These are phyloP conservation scores for Ambrosia artemisiifolia DNA, from an alignment of 129 eudicot species.

Conservation along the genomic window DNA sequence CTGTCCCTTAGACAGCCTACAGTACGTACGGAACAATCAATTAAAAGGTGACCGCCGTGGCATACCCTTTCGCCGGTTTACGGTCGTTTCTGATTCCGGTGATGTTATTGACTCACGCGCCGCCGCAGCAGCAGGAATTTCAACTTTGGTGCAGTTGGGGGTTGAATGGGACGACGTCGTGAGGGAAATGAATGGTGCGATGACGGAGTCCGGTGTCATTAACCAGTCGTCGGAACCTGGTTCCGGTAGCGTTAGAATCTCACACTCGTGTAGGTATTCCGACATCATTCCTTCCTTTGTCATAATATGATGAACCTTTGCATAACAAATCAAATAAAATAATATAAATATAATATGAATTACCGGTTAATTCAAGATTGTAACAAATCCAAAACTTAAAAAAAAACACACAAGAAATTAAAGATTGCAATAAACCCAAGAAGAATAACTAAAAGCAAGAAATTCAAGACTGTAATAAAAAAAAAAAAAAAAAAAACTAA, in stretches of 20 bases:
- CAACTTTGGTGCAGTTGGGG: slow-evolving; percentile 38
- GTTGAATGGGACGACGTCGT: slow-evolving; percentile 39
- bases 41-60: slow-evolving; percentile 71
- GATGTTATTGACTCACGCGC: neutral
- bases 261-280: slow-evolving; percentile 32
- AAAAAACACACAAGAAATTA: too few species aligned
- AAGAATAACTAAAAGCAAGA: too few species aligned
- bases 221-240: slow-evolving; percentile 45
- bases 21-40: slow-evolving; percentile 40
- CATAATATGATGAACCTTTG: slow-evolving; percentile 44
- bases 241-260: slow-evolving; percentile 42
- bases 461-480: too few species aligned
- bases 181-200: slow-evolving; percentile 27
- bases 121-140: neutral
- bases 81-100: neutral
- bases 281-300: slow-evolving; percentile 34
- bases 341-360: slow-evolving; percentile 1
- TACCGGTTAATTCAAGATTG: neutral
- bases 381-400: too few species aligned
- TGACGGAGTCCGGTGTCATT: slow-evolving; percentile 56
- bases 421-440: too few species aligned
- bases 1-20: neutral
- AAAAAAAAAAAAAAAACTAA: too few species aligned
- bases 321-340: too few species aligned
- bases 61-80: slow-evolving; percentile 62